Conservation (phyloP, 2,329 filamentous ascomycete genomes). For the Neopestalotiopsis sp. region DNA sequence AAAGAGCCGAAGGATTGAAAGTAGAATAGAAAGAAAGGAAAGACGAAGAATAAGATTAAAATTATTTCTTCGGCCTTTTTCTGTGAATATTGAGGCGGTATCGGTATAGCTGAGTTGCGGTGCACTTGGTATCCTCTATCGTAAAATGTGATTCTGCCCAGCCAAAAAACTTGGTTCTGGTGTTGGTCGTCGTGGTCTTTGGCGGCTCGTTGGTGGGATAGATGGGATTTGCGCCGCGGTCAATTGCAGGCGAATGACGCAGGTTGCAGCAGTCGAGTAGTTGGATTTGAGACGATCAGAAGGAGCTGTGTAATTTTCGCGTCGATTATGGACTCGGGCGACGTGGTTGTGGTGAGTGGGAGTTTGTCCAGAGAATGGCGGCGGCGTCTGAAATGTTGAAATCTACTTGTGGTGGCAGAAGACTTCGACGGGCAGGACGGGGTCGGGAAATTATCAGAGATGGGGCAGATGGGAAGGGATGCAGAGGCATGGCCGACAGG, state of each 20-base stretch:
- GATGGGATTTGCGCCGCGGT: slow-evolving; percentile 5
- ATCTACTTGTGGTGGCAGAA: slow-evolving; percentile 25
- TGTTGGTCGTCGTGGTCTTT: neutral
- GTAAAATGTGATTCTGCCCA: neutral
- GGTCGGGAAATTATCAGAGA: slow-evolving; percentile 38
- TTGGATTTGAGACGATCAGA: neutral
- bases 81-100: neutral
- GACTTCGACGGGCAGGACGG: slow-evolving; percentile 24
- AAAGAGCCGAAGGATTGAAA: neutral
- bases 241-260: neutral
- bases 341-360: slow-evolving; percentile 14
- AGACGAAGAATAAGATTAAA: neutral
- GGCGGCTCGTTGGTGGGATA: neutral
- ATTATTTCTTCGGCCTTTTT: neutral
- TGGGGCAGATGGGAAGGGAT: slow-evolving; percentile 35
- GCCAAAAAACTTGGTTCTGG: neutral
- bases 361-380: slow-evolving; percentile 10
- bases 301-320: neutral
- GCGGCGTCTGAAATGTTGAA: slow-evolving; percentile 17
- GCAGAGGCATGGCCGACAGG: slow-evolving; percentile 33
- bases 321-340: neutral
- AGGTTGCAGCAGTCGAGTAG: neutral
- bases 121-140: neutral
- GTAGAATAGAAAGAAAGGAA: neutral
- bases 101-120: neutral